These are phyloP conservation scores for Prunus davidiana DNA, from an alignment of 306 rosid genomes.

Conservation along the genomic window DNA sequence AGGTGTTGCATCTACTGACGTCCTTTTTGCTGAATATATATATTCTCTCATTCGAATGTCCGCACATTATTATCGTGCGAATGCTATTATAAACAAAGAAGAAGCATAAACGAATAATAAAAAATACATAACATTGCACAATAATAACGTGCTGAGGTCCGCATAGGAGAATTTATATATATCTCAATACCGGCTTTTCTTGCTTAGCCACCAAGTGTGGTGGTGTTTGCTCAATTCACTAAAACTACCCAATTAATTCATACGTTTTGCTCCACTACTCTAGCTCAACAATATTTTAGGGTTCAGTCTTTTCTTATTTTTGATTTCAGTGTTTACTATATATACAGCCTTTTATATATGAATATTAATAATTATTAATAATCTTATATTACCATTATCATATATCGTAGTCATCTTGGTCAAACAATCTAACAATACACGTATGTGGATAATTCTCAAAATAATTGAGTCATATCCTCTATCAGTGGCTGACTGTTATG, in stretches of 20 bases:
- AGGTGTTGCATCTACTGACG: not conserved
- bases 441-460: not conserved
- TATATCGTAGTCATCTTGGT: not conserved
- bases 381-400: too few relatives aligned
- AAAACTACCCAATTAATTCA: not conserved
- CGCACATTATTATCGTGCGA: accelerated
- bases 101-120: accelerated
- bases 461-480: not conserved
- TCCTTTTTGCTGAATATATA: not conserved
- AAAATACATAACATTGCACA: too few relatives aligned
- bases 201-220: not conserved
- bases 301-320: not conserved
- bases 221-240: not conserved
- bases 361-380: too few relatives aligned
- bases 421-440: not conserved
- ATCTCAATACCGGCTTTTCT: not conserved
- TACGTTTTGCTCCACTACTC: not conserved
- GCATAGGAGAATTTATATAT: not conserved
- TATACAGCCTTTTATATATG: too few relatives aligned
- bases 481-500: not conserved
- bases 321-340: not conserved
- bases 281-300: not conserved
- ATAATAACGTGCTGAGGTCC: too few relatives aligned
- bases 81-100: accelerated
- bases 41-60: too few relatives aligned